Conservation (phyloP, 768 basidiomycete species). For the Leccinum imitatum region DNA sequence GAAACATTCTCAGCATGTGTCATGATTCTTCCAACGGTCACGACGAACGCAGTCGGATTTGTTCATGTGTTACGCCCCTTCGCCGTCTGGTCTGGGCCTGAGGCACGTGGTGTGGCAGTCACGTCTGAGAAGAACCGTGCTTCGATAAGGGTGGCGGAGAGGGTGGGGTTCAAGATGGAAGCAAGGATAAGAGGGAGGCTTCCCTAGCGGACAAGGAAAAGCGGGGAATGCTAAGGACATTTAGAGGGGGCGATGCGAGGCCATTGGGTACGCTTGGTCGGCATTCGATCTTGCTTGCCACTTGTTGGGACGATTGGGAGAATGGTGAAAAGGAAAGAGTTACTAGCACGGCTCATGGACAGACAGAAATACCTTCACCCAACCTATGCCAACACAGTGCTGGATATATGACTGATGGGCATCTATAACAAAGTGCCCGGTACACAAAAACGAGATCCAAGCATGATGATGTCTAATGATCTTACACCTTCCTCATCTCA, state of each 20-base stretch:
- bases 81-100: constrained; percentile 47
- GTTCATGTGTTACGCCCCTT: constrained; percentile 47
- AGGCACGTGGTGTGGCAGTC: constrained; percentile 65
- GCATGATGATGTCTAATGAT: constrained; percentile 3
- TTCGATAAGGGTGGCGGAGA: constrained; percentile 51
- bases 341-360: constrained; percentile 8
- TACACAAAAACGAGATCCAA: constrained; percentile 1
- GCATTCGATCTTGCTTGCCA: constrained; percentile 38
- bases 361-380: not conserved
- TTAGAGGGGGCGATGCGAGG: constrained; percentile 33
- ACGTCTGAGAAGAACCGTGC: constrained; percentile 42
- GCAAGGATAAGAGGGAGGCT: constrained; percentile 36
- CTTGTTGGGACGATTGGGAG: constrained; percentile 43
- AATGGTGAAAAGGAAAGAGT: constrained; percentile 9
- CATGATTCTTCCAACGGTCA: constrained; percentile 32
- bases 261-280: constrained; percentile 29
- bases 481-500: not conserved
- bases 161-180: constrained; percentile 61
- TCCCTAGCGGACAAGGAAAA: constrained; percentile 39
- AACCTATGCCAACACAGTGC: no score
- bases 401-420: not conserved
- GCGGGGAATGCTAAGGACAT: constrained; percentile 34
- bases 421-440: not conserved
- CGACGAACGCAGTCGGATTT: constrained; percentile 51
- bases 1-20: constrained; percentile 31